phyloP scores from a whole-genome alignment of 345 rosid genomes.

The Acer campestre region DNA sequence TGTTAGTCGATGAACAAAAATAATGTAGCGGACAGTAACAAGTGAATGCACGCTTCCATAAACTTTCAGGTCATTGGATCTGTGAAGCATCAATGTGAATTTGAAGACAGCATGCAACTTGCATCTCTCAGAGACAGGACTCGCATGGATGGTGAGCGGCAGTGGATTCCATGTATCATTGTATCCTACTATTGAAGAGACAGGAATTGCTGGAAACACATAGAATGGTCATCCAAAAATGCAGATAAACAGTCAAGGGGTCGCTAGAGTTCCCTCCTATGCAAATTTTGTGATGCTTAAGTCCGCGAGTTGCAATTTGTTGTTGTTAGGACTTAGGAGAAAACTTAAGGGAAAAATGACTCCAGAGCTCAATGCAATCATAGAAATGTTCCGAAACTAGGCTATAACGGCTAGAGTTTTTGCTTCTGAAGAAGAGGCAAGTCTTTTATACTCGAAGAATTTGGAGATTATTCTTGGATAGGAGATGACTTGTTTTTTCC shows the following conservation, averaged over 20 bases:
- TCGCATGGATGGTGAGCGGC: not conserved
- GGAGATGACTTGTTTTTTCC: too few relatives aligned
- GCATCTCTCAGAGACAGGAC: not conserved
- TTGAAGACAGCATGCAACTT: not conserved
- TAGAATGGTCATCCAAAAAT: not conserved
- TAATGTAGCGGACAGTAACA: not conserved
- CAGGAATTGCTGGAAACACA: not conserved
- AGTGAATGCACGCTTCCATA: not conserved
- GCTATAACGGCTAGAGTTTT: too few relatives aligned
- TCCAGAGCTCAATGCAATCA: too few relatives aligned
- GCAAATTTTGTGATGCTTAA: too few relatives aligned
- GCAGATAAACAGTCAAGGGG: not conserved
- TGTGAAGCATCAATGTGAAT: not conserved
- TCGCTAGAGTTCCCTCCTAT: not conserved
- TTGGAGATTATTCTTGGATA: too few relatives aligned
- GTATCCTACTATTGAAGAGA: not conserved
- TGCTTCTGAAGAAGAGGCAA: too few relatives aligned
- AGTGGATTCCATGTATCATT: not conserved
- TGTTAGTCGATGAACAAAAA: not conserved
- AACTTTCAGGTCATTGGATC: conserved; percentile 4
- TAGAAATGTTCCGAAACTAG: too few relatives aligned
- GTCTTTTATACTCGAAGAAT: too few relatives aligned
- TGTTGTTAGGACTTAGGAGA: too few relatives aligned
- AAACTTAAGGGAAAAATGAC: too few relatives aligned
- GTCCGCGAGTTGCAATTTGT: too few relatives aligned